These are phyloP conservation scores for Saccharomycopsis fibuligera DNA, from an alignment of 805 yeast species.

Conservation along the genomic window DNA sequence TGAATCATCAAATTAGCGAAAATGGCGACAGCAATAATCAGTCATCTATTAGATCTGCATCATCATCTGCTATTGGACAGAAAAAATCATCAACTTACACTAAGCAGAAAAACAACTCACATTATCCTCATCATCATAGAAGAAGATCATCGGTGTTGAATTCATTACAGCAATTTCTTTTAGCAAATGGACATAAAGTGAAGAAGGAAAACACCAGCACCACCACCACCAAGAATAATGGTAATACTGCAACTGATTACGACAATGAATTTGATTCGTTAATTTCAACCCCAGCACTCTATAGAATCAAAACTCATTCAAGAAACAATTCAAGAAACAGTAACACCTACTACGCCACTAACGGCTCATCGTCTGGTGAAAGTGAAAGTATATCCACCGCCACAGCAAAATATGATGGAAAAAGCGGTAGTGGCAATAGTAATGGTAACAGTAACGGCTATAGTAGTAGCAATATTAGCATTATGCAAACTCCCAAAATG, in stretches of 20 bases:
- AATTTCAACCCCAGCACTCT: slow-evolving; percentile 5
- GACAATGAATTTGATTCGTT: slow-evolving; percentile 12
- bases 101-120: background rate
- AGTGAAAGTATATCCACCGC: slow-evolving; percentile 8
- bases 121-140: background rate
- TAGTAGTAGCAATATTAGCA: background rate
- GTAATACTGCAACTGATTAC: background rate
- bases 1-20: background rate
- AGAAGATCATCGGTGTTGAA: slow-evolving; percentile 12
- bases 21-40: background rate
- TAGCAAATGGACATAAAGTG: background rate
- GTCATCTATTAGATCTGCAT: too few species aligned
- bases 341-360: too few species aligned
- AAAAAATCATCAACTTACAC: too few species aligned
- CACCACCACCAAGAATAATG: background rate
- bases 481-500: slow-evolving; percentile 2
- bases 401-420: background rate
- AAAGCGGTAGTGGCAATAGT: background rate
- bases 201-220: background rate
- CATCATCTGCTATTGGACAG: background rate
- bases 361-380: slow-evolving; percentile 4
- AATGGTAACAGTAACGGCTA: background rate
- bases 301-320: slow-evolving; percentile 3
- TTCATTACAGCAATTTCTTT: slow-evolving; percentile 4
- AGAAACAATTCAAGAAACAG: slow-evolving; percentile 6